Percentiles rank a stretch among this genome's conserved stretches.
These are phyloP conservation scores for Taxawa tesnikishii DNA, from an alignment of 2,329 filamentous ascomycete genomes.

Conservation along the genomic window DNA sequence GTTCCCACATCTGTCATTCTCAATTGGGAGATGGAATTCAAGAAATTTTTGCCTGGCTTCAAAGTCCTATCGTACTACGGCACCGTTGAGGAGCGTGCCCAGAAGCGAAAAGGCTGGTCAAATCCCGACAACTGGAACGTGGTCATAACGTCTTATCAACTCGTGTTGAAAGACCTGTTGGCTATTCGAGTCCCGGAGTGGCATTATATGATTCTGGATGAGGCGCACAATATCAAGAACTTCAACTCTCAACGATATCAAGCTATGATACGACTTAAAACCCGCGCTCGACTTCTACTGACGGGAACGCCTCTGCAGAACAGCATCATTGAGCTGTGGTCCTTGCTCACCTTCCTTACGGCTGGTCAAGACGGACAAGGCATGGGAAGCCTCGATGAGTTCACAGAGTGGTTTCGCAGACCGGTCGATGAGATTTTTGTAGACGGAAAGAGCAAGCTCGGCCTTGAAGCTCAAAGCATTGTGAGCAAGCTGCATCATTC, in stretches of 20 bases:
- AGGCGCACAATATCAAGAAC: conserved; percentile 99
- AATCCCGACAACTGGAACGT: conserved; percentile 71
- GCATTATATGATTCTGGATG: conserved; percentile 97
- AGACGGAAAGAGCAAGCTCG: conserved; percentile 84
- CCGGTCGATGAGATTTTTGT: conserved; percentile 94
- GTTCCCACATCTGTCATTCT: conserved; percentile 97
- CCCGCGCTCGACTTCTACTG: conserved; percentile 70
- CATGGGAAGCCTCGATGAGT: conserved; percentile 90
- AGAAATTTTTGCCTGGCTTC: conserved; percentile 96
- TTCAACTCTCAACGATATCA: conserved; percentile 98
- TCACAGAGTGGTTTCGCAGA: conserved; percentile 90
- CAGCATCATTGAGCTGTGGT: conserved; percentile 94
- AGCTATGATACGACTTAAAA: conserved; percentile 86
- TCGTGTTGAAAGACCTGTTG: conserved; percentile 86
- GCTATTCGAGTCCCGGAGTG: conserved; percentile 86
- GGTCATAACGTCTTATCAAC: conserved; percentile 93
- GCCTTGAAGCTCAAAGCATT: conserved; percentile 83
- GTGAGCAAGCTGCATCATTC: conserved; percentile 92
- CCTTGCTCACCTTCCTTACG: conserved; percentile 90
- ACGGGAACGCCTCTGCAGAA: conserved; percentile 96
- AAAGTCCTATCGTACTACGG: conserved; percentile 97
- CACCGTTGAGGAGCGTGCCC: conserved; percentile 78
- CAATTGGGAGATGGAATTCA: conserved; percentile 99
- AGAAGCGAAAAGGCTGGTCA: conserved; percentile 86
- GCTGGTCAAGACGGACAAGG: conserved; percentile 70